Conservation (phyloP, 805 yeast genomes). For the Hanseniaspora mollemarum region DNA sequence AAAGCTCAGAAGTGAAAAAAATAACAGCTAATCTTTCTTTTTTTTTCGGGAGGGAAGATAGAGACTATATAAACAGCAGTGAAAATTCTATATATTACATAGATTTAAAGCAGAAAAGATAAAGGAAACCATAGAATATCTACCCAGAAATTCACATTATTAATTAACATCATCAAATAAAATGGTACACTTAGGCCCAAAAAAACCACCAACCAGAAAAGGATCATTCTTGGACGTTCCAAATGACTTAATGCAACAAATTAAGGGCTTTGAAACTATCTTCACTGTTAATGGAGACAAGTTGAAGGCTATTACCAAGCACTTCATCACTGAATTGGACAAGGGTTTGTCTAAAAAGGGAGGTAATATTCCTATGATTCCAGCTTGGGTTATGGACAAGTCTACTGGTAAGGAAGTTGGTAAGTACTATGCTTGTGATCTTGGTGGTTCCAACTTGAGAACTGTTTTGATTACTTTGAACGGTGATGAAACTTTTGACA, state of each 20-base stretch:
- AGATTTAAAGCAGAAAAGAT: not conserved
- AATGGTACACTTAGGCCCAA: constrained; percentile 81
- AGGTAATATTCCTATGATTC: constrained; percentile 91
- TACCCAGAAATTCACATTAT: not conserved
- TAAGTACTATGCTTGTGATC: constrained; percentile 80
- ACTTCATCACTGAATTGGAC: constrained; percentile 66
- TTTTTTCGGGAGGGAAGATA: too few species aligned
- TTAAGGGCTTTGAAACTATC: constrained; percentile 45
- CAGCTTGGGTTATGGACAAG: constrained; percentile 89
- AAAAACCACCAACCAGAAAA: constrained; percentile 68
- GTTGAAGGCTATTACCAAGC: constrained; percentile 56
- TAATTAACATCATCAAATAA: constrained; percentile 14
- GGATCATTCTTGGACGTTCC: constrained; percentile 61
- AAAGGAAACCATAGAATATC: not conserved
- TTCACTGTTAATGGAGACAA: constrained; percentile 53
- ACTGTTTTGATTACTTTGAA: constrained; percentile 76
- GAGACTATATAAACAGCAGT: too few species aligned
- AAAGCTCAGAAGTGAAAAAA: not conserved
- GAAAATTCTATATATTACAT: too few species aligned
- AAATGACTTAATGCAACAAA: constrained; percentile 45
- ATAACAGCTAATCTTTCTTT: not conserved
- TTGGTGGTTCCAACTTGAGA: constrained; percentile 95
- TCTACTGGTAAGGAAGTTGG: constrained; percentile 91
- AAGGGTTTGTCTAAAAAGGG: constrained; percentile 68
- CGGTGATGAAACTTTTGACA: constrained; percentile 76